phyloP scores from a whole-genome alignment of 2,329 filamentous ascomycete species.

The Aspergillus sp. region DNA sequence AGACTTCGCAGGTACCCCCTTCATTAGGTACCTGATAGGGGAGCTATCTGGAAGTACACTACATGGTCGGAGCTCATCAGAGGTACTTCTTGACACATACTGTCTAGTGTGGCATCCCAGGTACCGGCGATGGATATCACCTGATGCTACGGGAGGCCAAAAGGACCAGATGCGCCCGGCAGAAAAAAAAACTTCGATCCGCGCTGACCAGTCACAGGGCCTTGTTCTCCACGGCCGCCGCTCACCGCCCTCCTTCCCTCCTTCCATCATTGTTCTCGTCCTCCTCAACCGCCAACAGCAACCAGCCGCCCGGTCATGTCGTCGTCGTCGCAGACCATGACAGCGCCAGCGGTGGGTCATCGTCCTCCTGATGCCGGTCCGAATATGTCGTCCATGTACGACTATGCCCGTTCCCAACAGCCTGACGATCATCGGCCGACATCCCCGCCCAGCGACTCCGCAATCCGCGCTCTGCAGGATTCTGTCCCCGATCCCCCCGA shows the following conservation, averaged over 20 bases:
- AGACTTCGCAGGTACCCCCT: neutral
- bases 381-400: constrained; percentile 40
- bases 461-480: constrained; percentile 38
- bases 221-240: constrained; percentile 16
- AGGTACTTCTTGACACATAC: neutral
- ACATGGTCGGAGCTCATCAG: neutral
- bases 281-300: constrained; percentile 15
- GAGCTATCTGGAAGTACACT: no score
- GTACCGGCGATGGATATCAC: neutral
- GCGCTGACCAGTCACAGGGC: constrained; percentile 15
- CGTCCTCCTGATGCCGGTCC: constrained; percentile 42
- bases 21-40: no score
- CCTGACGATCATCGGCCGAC: constrained; percentile 16
- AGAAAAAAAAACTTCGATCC: constrained; percentile 6
- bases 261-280: constrained; percentile 8
- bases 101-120: neutral
- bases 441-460: constrained; percentile 36
- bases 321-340: constrained; percentile 45
- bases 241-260: constrained; percentile 16
- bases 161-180: neutral
- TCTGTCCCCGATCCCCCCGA: constrained; percentile 26
- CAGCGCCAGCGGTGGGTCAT: constrained; percentile 46
- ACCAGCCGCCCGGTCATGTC: constrained; percentile 39
- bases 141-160: neutral
- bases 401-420: constrained; percentile 32